A percentile compares a stretch with the other conserved stretches of the same genome.
Evolutionary conservation across 2,329 filamentous ascomycete species (phyloP).

Genomic region (Microthyrium microscopicum): DNA sequence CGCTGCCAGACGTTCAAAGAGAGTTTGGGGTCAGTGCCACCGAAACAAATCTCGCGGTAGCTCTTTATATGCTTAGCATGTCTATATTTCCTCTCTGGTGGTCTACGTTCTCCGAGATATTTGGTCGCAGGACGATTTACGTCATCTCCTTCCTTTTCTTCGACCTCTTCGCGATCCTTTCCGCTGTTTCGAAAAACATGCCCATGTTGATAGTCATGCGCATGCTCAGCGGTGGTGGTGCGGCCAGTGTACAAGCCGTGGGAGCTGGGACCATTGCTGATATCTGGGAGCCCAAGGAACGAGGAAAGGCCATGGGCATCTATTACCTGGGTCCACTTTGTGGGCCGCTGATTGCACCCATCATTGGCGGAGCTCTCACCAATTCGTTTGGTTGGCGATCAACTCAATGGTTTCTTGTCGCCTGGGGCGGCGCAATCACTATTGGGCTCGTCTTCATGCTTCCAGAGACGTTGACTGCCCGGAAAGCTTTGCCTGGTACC

Average conservation of each 20-base stretch:
- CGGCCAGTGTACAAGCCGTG: slow-evolving; percentile 21
- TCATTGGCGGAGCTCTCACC: slow-evolving; percentile 21
- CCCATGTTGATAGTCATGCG: slow-evolving; percentile 22
- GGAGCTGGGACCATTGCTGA: slow-evolving; percentile 22
- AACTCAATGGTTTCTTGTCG: slow-evolving; percentile 23
- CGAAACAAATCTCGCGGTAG: slow-evolving; percentile 23
- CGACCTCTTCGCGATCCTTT: slow-evolving; percentile 17
- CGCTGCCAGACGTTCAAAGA: slow-evolving; percentile 18
- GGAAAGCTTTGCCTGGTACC: slow-evolving; percentile 1
- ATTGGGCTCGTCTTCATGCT: slow-evolving; percentile 18
- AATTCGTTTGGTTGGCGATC: slow-evolving; percentile 20
- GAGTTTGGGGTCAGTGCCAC: slow-evolving; percentile 17
- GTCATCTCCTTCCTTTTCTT: slow-evolving; percentile 20
- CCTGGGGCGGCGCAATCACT: slow-evolving; percentile 19
- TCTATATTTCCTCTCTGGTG: slow-evolving; percentile 25
- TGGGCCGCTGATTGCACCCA: slow-evolving; percentile 21
- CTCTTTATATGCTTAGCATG: slow-evolving; percentile 26
- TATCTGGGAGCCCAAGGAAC: slow-evolving; percentile 21
- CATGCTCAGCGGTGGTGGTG: slow-evolving; percentile 20
- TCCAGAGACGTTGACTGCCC: slow-evolving; percentile 16
- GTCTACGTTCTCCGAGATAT: slow-evolving; percentile 21
- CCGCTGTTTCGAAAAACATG: slow-evolving; percentile 19
- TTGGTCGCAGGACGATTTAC: slow-evolving; percentile 21
- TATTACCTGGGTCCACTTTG: slow-evolving; percentile 24
- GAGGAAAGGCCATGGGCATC: slow-evolving; percentile 21